phyloP scores from a whole-genome alignment of 352 stramenopile genomes.

The Aphanomyces astaci region DNA sequence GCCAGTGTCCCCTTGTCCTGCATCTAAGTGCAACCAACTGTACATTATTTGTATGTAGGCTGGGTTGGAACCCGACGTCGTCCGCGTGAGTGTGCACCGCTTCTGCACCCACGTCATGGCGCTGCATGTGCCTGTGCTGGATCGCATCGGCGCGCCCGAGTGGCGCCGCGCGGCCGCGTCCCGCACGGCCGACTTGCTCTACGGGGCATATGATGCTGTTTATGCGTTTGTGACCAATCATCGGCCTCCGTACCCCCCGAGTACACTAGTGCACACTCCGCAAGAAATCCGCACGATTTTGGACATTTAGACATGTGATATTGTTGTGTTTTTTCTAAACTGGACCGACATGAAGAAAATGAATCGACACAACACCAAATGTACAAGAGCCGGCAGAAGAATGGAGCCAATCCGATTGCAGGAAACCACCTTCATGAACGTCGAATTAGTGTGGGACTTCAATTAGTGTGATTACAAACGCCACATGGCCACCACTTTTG shows the following conservation, averaged over 20 bases:
- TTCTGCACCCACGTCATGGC: constrained; percentile 43
- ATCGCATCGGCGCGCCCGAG: constrained; percentile 42
- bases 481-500: no score
- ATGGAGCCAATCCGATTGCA: no score
- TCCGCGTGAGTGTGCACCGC: constrained; percentile 31
- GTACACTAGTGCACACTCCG: constrained; percentile 47
- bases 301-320: constrained; percentile 37
- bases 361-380: no score
- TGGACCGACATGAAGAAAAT: neutral
- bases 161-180: constrained; percentile 38
- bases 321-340: no score
- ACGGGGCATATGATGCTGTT: constrained; percentile 40
- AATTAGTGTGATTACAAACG: no score
- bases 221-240: constrained; percentile 51
- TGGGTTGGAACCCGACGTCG: neutral
- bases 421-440: no score
- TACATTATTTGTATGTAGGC: neutral
- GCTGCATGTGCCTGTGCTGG: constrained; percentile 44
- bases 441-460: no score
- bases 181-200: constrained; percentile 34
- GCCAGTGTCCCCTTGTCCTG: no score
- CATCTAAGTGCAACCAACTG: neutral
- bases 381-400: no score
- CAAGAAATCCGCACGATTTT: constrained; percentile 54
- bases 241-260: constrained; percentile 35